phyloP scores from a whole-genome alignment of 129 eudicot genomes.

The Helichrysum umbraculigerum region DNA sequence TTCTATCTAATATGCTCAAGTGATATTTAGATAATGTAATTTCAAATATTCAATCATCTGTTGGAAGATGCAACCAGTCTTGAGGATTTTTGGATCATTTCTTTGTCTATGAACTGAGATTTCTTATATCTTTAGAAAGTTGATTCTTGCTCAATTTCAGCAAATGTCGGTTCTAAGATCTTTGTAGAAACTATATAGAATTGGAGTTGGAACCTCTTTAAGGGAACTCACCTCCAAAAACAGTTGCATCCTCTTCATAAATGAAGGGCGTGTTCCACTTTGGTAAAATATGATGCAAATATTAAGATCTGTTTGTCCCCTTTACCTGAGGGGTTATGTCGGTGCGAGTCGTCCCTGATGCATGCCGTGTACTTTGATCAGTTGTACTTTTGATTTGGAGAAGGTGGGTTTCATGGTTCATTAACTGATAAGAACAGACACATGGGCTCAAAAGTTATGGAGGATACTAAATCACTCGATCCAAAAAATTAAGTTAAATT shows the following conservation, averaged over 20 bases:
- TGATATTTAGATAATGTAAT: conserved; percentile 16
- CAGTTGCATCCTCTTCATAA: neutral
- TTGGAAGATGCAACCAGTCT: conserved; percentile 17
- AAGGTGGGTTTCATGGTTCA: no score
- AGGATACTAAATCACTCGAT: no score
- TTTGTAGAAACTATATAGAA: neutral
- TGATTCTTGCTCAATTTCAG: conserved; percentile 19
- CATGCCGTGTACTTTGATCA: neutral
- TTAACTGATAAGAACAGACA: no score
- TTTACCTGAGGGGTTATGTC: neutral
- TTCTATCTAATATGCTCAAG: conserved; percentile 28
- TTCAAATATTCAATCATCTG: neutral
- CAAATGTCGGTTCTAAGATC: neutral
- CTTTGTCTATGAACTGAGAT: conserved; percentile 4
- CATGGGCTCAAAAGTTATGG: no score
- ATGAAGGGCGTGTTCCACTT: neutral
- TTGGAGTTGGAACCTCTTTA: neutral
- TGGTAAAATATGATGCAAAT: neutral
- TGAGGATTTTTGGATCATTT: conserved; percentile 1
- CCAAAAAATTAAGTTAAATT: no score
- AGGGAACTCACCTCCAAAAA: neutral
- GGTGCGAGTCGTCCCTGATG: neutral
- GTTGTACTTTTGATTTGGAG: neutral
- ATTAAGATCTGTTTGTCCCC: neutral
- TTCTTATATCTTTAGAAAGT: neutral